Evolutionary conservation across 2,329 filamentous ascomycete species (phyloP).

Genomic region (Curvularia eragrostidis): DNA sequence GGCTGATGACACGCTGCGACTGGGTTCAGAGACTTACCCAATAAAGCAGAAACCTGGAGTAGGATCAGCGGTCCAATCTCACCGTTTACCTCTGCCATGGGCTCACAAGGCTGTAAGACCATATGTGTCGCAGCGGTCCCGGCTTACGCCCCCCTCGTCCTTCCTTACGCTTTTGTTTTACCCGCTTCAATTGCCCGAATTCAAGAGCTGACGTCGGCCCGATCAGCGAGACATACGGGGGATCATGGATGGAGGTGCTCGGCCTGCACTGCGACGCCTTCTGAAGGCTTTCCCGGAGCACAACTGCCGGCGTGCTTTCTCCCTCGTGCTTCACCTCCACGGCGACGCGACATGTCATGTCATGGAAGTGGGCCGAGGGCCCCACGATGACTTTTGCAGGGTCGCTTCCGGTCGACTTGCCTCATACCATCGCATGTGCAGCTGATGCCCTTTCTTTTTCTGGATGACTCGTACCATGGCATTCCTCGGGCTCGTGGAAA

Average conservation of each 20-base stretch:
- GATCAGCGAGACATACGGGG: conserved; percentile 7
- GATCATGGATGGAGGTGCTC: background rate
- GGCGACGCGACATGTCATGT: conserved; percentile 8
- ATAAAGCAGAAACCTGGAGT: conserved; percentile 6
- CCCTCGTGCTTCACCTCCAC: conserved; percentile 2
- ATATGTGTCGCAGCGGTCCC: conserved; percentile 11
- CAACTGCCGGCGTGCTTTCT: conserved; percentile 10
- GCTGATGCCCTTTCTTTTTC: conserved; percentile 1
- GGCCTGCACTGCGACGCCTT: conserved; percentile 1
- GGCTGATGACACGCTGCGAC: conserved; percentile 15
- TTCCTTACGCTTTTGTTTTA: conserved; percentile 4
- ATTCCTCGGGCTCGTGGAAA: conserved; percentile 1
- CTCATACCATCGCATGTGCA: conserved; percentile 4
- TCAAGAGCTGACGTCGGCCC: conserved; percentile 7
- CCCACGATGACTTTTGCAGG: background rate
- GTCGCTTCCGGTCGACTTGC: conserved; percentile 2
- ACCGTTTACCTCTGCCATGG: conserved; percentile 19
- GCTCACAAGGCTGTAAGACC: conserved; percentile 16
- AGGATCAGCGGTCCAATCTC: conserved; percentile 8
- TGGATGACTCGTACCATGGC: background rate
- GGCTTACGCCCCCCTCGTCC: conserved; percentile 1
- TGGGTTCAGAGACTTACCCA: conserved; percentile 6
- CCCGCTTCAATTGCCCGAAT: conserved; percentile 5
- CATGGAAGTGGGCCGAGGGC: conserved; percentile 10
- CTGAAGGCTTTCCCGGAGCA: background rate